Percentiles rank a stretch among this genome's conserved stretches.
phyloP scores from a whole-genome alignment of 352 stramenopile genomes.

The Pythium myriotylum region DNA sequence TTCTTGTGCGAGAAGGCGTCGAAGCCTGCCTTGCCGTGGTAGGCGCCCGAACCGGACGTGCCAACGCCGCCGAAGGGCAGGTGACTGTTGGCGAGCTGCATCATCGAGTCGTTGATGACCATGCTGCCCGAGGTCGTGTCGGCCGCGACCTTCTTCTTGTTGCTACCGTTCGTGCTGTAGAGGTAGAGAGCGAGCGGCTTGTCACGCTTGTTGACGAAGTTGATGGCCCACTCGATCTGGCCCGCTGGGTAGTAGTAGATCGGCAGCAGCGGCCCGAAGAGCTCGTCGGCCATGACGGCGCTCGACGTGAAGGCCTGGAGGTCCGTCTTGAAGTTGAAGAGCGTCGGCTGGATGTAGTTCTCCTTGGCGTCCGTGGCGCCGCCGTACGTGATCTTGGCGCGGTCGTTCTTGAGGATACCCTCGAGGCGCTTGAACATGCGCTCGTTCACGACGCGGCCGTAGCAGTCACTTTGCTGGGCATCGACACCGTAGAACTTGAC shows the following conservation, averaged over 20 bases:
- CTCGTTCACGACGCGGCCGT: slow-evolving; percentile 76
- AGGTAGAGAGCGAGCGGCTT: slow-evolving; percentile 39
- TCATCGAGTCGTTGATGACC: slow-evolving; percentile 37
- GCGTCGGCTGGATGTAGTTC: slow-evolving; percentile 83
- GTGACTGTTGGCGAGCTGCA: slow-evolving; percentile 32
- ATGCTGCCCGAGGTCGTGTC: slow-evolving; percentile 36
- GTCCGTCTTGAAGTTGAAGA: slow-evolving; percentile 85
- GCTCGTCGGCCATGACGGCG: slow-evolving; percentile 89
- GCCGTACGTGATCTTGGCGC: slow-evolving; percentile 59
- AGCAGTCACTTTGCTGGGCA: slow-evolving; percentile 44
- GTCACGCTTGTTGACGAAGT: slow-evolving; percentile 30
- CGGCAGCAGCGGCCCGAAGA: slow-evolving; percentile 95
- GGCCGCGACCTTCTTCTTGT: slow-evolving; percentile 21
- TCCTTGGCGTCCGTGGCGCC: slow-evolving; percentile 68
- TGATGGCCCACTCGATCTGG: slow-evolving; percentile 28
- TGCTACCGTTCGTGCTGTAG: slow-evolving; percentile 23
- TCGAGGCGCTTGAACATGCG: slow-evolving; percentile 57
- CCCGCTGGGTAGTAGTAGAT: slow-evolving; percentile 79
- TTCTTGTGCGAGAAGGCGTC: slow-evolving; percentile 76
- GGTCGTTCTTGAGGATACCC: slow-evolving; percentile 32
- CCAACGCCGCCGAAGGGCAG: slow-evolving; percentile 44
- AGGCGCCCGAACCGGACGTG: slow-evolving; percentile 75
- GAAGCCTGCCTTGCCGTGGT: slow-evolving; percentile 85
- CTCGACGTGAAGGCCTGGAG: slow-evolving; percentile 45
- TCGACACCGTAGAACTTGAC: slow-evolving; percentile 58